Conservation (phyloP, 768 basidiomycete genomes). For the Cystofilobasidium bisporidii region DNA sequence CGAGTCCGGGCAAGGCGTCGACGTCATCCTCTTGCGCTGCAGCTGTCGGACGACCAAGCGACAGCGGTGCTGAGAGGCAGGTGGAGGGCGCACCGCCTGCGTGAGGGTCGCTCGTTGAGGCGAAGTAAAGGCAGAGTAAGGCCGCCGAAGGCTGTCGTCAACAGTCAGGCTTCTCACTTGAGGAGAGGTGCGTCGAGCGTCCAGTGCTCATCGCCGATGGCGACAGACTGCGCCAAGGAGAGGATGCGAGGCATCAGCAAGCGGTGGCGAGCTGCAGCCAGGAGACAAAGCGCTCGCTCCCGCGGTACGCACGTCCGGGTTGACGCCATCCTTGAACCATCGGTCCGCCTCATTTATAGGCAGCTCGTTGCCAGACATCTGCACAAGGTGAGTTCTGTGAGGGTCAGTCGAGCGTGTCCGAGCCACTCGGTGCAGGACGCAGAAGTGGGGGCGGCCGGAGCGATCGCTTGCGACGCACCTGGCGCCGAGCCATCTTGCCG, state of each 20-base stretch:
- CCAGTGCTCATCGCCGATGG: constrained; percentile 19
- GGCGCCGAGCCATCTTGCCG: constrained; percentile 51
- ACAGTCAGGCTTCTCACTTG: no score
- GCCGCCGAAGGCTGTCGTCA: no score
- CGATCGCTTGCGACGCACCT: constrained; percentile 38
- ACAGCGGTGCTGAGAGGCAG: no score
- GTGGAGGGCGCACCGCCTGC: no score
- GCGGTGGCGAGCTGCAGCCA: background rate
- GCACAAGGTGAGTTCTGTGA: background rate
- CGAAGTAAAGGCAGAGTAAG: no score
- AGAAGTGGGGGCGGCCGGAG: constrained; percentile 36
- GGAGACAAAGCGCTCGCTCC: no score
- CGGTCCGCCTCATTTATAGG: constrained; percentile 45
- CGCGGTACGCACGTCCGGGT: constrained; percentile 24
- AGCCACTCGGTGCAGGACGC: no score
- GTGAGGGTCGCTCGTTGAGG: no score
- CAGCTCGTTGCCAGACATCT: constrained; percentile 42
- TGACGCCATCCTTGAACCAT: constrained; percentile 47
- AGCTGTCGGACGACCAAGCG: no score
- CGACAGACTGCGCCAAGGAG: background rate
- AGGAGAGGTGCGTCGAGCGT: constrained; percentile 14
- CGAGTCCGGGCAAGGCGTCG: no score
- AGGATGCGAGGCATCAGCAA: background rate
- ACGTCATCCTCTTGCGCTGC: no score
- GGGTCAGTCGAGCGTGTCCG: background rate